Evolutionary conservation across 1,139 yeast genomes (phyloP).

Genomic region (Taphrina sp.): DNA sequence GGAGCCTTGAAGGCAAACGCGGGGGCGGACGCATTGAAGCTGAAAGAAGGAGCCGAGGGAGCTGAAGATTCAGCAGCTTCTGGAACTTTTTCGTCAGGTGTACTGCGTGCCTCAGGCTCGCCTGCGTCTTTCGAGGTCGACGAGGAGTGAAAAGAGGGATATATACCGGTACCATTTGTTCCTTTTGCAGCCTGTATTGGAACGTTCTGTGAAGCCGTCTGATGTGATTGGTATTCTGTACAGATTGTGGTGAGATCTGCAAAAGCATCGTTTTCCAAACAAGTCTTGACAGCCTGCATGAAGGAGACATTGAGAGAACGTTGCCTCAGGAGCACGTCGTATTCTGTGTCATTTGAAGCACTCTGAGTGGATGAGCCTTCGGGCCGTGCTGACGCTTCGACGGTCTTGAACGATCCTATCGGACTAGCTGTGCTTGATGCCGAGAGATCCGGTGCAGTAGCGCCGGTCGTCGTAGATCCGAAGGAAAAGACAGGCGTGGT

Average conservation of each 20-base stretch:
- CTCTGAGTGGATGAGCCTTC: neutral
- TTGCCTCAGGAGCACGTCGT: slow-evolving; percentile 10
- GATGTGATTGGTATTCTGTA: slow-evolving; percentile 14
- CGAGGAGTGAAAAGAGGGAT: slow-evolving; percentile 5
- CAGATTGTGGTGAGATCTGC: slow-evolving; percentile 14
- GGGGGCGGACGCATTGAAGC: slow-evolving; percentile 15
- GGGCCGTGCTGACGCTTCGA: too few species aligned
- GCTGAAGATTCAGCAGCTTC: slow-evolving; percentile 4
- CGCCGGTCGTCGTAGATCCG: neutral
- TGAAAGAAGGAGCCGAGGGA: slow-evolving; percentile 16
- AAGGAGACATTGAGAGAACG: slow-evolving; percentile 38
- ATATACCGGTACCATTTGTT: slow-evolving; percentile 4
- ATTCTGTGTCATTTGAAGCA: slow-evolving; percentile 7
- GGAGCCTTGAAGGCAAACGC: slow-evolving; percentile 11
- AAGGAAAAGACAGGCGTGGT: slow-evolving; percentile 25
- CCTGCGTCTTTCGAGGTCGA: neutral
- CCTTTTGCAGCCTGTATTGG: slow-evolving; percentile 5
- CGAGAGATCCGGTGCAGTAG: neutral
- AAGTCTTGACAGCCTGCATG: slow-evolving; percentile 1
- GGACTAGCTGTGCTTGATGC: neutral
- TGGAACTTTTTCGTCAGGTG: slow-evolving; percentile 39
- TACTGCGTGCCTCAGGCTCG: slow-evolving; percentile 43
- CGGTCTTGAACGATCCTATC: neutral
- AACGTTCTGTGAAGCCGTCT: neutral
- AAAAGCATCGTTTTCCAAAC: slow-evolving; percentile 16